Evolutionary conservation across 1,284 basidiomycete genomes (phyloP).

Genomic region (Ganoderma multipileum): DNA sequence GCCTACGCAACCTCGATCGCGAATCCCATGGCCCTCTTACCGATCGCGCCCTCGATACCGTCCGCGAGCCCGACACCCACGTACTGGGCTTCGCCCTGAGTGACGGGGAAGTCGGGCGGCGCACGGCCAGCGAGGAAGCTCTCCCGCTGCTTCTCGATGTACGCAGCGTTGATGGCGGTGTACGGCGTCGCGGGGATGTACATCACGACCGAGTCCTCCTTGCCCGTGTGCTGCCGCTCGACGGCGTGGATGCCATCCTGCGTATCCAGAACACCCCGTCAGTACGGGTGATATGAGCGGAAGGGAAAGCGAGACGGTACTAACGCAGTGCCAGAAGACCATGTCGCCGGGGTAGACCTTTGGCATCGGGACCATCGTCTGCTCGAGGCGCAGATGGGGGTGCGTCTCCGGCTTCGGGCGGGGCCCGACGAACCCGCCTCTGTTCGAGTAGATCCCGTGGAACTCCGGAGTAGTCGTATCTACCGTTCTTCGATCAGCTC

Average conservation of each 20-base stretch:
- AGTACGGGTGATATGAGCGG: neutral
- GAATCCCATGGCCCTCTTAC: conserved; percentile 62
- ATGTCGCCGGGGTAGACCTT: conserved; percentile 82
- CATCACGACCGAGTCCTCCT: conserved; percentile 79
- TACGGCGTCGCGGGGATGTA: conserved; percentile 85
- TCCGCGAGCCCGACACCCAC: conserved; percentile 53
- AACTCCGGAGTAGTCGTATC: conserved; percentile 65
- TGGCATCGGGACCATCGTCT: conserved; percentile 80
- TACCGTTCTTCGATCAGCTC: conserved; percentile 31
- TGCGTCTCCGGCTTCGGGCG: conserved; percentile 58
- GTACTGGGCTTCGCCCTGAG: conserved; percentile 63
- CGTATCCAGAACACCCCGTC: neutral
- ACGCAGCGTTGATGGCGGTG: conserved; percentile 67
- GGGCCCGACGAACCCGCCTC: conserved; percentile 57
- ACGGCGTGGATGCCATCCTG: conserved; percentile 83
- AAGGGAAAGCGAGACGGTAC: conserved; percentile 14
- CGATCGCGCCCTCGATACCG: conserved; percentile 56
- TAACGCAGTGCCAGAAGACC: conserved; percentile 86
- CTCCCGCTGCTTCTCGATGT: conserved; percentile 68
- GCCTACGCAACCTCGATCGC: conserved; percentile 14
- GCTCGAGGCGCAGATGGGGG: conserved; percentile 72
- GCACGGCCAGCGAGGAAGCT: conserved; percentile 65
- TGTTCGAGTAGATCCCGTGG: conserved; percentile 58
- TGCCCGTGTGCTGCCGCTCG: conserved; percentile 74
- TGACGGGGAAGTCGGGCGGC: conserved; percentile 77